Evolutionary conservation across 2,329 filamentous ascomycete species (phyloP).

Genomic region (Fusarium mexicanum): DNA sequence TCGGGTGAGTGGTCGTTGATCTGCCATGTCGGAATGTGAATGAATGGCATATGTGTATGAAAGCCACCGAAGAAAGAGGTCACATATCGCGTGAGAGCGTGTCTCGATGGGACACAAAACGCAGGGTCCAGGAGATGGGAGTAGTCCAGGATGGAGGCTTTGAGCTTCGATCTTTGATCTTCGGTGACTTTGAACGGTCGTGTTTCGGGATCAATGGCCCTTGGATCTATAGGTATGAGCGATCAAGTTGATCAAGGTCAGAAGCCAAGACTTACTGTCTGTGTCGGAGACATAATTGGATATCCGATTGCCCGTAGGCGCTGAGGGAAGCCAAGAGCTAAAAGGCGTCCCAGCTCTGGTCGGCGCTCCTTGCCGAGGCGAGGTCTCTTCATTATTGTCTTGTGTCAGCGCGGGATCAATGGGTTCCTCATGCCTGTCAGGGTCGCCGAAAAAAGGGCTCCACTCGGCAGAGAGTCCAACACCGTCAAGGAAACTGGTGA

Average conservation of each 20-base stretch:
- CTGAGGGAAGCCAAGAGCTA: slow-evolving; percentile 51
- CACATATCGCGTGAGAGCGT: slow-evolving; percentile 50
- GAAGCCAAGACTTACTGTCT: neutral
- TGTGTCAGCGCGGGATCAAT: neutral
- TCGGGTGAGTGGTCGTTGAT: slow-evolving; percentile 46
- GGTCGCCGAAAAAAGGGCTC: slow-evolving; percentile 50
- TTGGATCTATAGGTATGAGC: neutral
- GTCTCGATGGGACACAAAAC: slow-evolving; percentile 49
- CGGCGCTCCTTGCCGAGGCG: neutral
- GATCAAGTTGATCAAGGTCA: accelerated
- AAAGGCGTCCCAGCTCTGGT: slow-evolving; percentile 47
- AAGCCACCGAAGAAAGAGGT: slow-evolving; percentile 45
- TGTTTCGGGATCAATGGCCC: slow-evolving; percentile 5
- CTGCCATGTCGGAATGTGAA: slow-evolving; percentile 49
- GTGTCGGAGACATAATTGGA: slow-evolving; percentile 20
- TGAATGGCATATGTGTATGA: slow-evolving; percentile 51
- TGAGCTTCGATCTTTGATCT: slow-evolving; percentile 45
- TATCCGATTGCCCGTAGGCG: slow-evolving; percentile 44
- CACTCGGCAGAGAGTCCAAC: slow-evolving; percentile 51
- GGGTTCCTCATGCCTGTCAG: slow-evolving; percentile 11
- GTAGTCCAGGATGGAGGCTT: neutral
- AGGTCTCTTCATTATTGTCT: neutral
- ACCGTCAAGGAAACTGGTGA: slow-evolving; percentile 51
- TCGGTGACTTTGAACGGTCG: slow-evolving; percentile 45
- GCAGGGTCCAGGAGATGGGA: slow-evolving; percentile 38